Base-by-base conservation (phyloP, 225 moss, liverwort and hornwort genomes). In the Bryoerythrophyllum caledonicum region DNA sequence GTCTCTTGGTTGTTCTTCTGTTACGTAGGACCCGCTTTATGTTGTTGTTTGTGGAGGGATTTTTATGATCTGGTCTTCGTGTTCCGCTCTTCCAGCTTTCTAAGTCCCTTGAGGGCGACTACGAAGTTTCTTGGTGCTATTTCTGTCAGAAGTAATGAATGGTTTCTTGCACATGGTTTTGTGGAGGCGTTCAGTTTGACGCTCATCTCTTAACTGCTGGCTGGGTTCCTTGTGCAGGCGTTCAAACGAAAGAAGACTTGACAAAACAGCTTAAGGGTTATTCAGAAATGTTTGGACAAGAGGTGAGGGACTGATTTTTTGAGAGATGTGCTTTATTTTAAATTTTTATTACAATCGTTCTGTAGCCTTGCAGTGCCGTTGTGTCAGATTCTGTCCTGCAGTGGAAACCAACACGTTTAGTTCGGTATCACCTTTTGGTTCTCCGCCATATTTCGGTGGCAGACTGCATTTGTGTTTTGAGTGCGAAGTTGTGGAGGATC, bases 161-260 rank as follows among this genome's bases (percentile, higher is more conserved):
- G 8, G 32, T 67, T 35, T 37, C 7, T 19, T 60, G 57, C 64
- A 7, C 40, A 44, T 66, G 15, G 44, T 44, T 48, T 17, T 48
- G 60, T 64, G 41, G 5, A 55, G 66, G 60, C 48, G 8, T 37
- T 44, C 53, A 19, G 12, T 68, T 35, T 59, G 1, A 12, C 30
- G 68, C 10, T 37, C 46, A 52, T 8, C 30, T 56, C 59, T 48
- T n/a, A 63, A 69, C 26, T 59, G 41, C 64, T 67, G 24, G 16
- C 27, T 4, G 78, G 60, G 67, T 75, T 68, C 23, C 23, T 10
- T 79, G 60, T 75, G 53, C 76, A 84, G 90, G 96, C 35, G 81
- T 69, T 26, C 87, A 90, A 69, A 92, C 90, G 2, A 96, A 85
- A 81, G 93, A 90, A 63, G 90, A 92, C 74, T 64, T 96, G 61